Base-by-base conservation (phyloP, 208 protist genomes). In the Acanthamoeba healyi region DNA sequence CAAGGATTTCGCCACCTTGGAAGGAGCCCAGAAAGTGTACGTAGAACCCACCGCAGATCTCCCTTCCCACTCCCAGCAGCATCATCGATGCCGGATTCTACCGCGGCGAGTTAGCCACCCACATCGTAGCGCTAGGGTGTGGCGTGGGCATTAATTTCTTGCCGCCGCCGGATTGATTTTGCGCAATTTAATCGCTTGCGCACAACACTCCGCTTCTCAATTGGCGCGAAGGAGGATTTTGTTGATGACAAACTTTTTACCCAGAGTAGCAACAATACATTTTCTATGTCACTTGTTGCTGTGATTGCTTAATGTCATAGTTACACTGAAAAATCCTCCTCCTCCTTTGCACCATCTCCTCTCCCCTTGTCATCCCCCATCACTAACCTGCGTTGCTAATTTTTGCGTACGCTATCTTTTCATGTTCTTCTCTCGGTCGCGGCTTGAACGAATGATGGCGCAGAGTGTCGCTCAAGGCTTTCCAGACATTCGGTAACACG, bases 401-500 rank as follows among this genome's bases (percentile, higher is more conserved):
- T 65, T 19, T 65, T 40, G 17, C 19, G 49, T 38, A 5, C 49
- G 5, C 10, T 36, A 67, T n/a, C 4, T 34, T 4, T 84, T 17
- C 29, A 36, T 51, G 29, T 44, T 26, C 26, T 34, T 32, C 19
- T 77, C 6, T 44, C 36, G 40, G 19, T 38, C 67, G n/a, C n/a
- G n/a, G n/a, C n/a, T n/a, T n/a, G n/a, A n/a, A n/a, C n/a, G n/a
- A n/a, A n/a, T n/a, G n/a, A n/a, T n/a, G n/a, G n/a, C n/a, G n/a
- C 77, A 97, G 96, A 46, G 91, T 98, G 1, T 97, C 96, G 94
- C 95, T 98, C 36, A 97, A 98, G 90, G 96, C 96, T 14, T 98
- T 99, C 94, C 61, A 95, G 44, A 98, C 98, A 92, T 99, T 99
- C 65, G 94, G 96, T 58, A 98, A 99, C 97, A 99, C 98, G 54